These are phyloP conservation scores for Cephalotrichum gorgonifer DNA, from an alignment of 2,329 filamentous ascomycete genomes.

Conservation along the genomic window DNA sequence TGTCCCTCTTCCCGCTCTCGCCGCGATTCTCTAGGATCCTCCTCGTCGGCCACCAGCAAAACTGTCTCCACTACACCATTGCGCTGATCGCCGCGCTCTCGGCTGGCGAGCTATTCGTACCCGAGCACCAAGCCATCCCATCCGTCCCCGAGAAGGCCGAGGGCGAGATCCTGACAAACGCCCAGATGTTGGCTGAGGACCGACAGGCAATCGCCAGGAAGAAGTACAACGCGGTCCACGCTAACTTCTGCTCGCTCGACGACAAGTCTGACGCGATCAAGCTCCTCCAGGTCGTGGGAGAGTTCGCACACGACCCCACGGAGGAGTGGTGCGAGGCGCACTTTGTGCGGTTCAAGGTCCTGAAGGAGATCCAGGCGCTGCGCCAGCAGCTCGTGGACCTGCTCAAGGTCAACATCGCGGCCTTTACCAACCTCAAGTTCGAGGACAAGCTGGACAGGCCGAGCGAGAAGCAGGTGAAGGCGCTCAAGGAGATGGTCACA, in stretches of 20 bases:
- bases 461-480: slow-evolving; percentile 58
- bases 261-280: slow-evolving; percentile 83
- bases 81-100: slow-evolving; percentile 82
- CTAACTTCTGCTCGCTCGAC: slow-evolving; percentile 70
- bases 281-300: slow-evolving; percentile 76
- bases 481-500: slow-evolving; percentile 83
- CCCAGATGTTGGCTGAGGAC: slow-evolving; percentile 63
- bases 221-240: slow-evolving; percentile 60
- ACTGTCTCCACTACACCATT: slow-evolving; percentile 76
- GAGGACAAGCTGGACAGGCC: slow-evolving; percentile 48
- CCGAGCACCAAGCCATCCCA: slow-evolving; percentile 67
- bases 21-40: slow-evolving; percentile 88
- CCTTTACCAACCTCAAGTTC: slow-evolving; percentile 34
- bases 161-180: slow-evolving; percentile 32
- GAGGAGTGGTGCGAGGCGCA: slow-evolving; percentile 70
- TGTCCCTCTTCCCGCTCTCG: slow-evolving; percentile 82
- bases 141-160: slow-evolving; percentile 31
- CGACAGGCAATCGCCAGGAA: slow-evolving; percentile 53
- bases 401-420: slow-evolving; percentile 56
- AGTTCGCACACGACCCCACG: slow-evolving; percentile 65
- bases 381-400: slow-evolving; percentile 75
- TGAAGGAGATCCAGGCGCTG: slow-evolving; percentile 77
- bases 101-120: slow-evolving; percentile 77
- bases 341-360: slow-evolving; percentile 79
- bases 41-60: slow-evolving; percentile 73